Evolutionary conservation across 352 stramenopile species (phyloP).

Genomic region (Globisporangium echinulatum): DNA sequence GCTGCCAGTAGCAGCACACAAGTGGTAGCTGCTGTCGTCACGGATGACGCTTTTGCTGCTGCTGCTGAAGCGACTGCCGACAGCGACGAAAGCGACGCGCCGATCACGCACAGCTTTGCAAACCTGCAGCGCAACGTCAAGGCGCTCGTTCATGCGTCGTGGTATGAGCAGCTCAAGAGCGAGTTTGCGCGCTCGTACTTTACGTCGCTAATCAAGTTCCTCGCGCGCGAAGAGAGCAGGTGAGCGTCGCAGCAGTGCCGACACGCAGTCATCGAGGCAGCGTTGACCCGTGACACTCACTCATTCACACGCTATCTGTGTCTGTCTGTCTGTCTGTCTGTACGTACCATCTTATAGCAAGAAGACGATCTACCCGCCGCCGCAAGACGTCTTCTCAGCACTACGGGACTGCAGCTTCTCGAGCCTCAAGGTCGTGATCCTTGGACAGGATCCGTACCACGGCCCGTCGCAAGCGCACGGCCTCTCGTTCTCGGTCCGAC

Average conservation of each 20-base stretch:
- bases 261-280: too few species aligned
- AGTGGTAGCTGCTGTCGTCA: too few species aligned
- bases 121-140: constrained; percentile 28
- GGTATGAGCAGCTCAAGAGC: constrained; percentile 45
- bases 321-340: not conserved
- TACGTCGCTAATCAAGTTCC: constrained; percentile 33
- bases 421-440: constrained; percentile 89
- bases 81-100: constrained; percentile 1
- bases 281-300: too few species aligned
- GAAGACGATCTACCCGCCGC: constrained; percentile 83
- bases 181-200: constrained; percentile 49
- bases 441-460: constrained; percentile 92
- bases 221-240: constrained; percentile 41
- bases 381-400: constrained; percentile 82
- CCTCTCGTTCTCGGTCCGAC: constrained; percentile 88
- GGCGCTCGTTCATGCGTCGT: constrained; percentile 45
- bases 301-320: not conserved
- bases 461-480: constrained; percentile 81
- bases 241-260: not conserved
- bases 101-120: constrained; percentile 24
- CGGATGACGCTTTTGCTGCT: not conserved
- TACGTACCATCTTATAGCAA: constrained; percentile 19
- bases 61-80: not conserved
- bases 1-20: too few species aligned
- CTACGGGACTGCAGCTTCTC: constrained; percentile 87